Evolutionary conservation across 768 basidiomycete genomes (phyloP).

Genomic region (Lactarius tabidus): DNA sequence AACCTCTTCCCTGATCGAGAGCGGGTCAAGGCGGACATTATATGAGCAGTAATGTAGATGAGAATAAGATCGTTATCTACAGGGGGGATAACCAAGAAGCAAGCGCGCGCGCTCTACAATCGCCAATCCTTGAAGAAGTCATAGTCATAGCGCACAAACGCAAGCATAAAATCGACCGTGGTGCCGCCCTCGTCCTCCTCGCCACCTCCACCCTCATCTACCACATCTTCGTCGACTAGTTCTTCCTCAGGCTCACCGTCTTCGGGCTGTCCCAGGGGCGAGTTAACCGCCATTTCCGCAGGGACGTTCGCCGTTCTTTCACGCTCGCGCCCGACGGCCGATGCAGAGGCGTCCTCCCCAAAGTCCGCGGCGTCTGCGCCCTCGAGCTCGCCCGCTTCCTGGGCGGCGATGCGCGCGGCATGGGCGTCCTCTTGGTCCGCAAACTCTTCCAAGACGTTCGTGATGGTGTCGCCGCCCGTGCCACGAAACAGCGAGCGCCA

Average conservation of each 20-base stretch:
- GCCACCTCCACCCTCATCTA: constrained; percentile 35
- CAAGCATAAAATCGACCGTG: constrained; percentile 82
- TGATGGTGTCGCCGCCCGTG: constrained; percentile 42
- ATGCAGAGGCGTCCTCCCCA: constrained; percentile 38
- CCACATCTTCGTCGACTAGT: constrained; percentile 29
- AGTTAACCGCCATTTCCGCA: constrained; percentile 19
- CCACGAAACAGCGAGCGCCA: constrained; percentile 83
- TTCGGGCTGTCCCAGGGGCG: constrained; percentile 8
- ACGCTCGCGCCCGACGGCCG: neutral
- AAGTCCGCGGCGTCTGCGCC: constrained; percentile 83
- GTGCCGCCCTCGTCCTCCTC: constrained; percentile 59
- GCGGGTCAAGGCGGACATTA: neutral
- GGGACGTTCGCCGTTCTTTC: constrained; percentile 18
- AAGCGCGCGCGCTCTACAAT: constrained; percentile 34
- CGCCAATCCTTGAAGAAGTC: constrained; percentile 75
- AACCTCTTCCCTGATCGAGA: neutral
- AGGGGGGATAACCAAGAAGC: neutral
- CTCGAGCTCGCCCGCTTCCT: constrained; percentile 65
- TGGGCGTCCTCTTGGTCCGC: constrained; percentile 86
- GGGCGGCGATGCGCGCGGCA: constrained; percentile 73
- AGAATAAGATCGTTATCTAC: neutral
- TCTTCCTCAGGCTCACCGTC: constrained; percentile 17
- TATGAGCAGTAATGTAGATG: neutral
- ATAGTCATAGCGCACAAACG: constrained; percentile 55
- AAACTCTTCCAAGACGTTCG: constrained; percentile 74